These are phyloP conservation scores for Lentinula novae-zelandiae DNA, from an alignment of 1,284 basidiomycete genomes.

Conservation along the genomic window DNA sequence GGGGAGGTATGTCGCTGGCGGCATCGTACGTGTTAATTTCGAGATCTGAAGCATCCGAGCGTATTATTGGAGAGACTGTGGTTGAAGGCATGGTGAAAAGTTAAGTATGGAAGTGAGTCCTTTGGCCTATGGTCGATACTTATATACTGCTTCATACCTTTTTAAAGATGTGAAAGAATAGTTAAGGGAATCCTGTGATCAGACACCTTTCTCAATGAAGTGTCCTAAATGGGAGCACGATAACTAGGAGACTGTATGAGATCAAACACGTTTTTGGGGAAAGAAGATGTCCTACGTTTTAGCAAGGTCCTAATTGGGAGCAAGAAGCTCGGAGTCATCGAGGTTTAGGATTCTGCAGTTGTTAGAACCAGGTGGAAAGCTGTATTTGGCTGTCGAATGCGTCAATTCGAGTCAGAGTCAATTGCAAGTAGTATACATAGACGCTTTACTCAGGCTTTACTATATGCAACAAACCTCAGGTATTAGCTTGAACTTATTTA, in stretches of 20 bases:
- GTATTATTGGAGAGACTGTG: background rate
- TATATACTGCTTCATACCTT: background rate
- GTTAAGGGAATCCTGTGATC: no score
- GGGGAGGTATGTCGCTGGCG: conserved; percentile 23
- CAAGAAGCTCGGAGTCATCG: background rate
- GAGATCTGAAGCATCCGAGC: background rate
- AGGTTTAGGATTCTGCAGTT: background rate
- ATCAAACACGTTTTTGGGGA: background rate
- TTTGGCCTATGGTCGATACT: no score
- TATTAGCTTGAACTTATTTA: background rate
- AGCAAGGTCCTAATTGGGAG: background rate
- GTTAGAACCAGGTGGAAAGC: background rate
- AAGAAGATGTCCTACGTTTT: background rate
- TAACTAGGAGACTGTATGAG: background rate
- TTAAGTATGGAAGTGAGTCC: background rate
- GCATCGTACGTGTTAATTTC: conserved; percentile 15
- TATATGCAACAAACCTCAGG: no score
- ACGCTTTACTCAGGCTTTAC: no score
- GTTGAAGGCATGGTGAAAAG: background rate
- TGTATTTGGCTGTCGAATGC: background rate
- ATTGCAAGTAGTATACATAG: background rate
- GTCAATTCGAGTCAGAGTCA: background rate
- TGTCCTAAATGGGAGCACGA: background rate
- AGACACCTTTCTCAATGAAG: background rate
- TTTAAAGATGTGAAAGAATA: background rate